Percentiles rank a stretch among this genome's conserved stretches.
These are phyloP conservation scores for Komagataella ulmi DNA, from an alignment of 805 yeast species.

Conservation along the genomic window DNA sequence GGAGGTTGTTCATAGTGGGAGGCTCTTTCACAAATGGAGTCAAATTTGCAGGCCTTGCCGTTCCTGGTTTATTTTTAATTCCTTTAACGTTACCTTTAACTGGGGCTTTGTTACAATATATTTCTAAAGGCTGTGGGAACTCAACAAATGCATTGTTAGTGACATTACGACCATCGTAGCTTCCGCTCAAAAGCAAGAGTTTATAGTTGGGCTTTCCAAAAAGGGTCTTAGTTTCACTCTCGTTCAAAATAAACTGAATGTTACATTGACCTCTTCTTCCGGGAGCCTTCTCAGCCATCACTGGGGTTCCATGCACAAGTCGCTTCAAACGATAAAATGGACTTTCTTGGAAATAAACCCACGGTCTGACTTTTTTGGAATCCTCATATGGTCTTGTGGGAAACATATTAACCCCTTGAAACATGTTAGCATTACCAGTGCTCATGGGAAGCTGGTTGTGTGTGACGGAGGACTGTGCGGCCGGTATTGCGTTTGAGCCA, in stretches of 20 bases:
- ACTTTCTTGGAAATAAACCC: conserved; percentile 35
- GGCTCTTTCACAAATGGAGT: conserved; percentile 30
- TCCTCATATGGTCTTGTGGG: not conserved
- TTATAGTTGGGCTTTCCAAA: conserved; percentile 15
- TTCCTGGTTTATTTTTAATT: conserved; percentile 61
- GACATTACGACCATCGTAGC: conserved; percentile 12
- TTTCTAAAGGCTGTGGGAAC: conserved; percentile 64
- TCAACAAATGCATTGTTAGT: conserved; percentile 25
- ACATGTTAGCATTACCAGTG: not conserved
- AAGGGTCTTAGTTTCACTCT: conserved; percentile 27
- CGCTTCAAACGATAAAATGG: conserved; percentile 42
- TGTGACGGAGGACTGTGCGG: not conserved
- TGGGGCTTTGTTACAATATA: conserved; percentile 39
- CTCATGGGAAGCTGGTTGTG: not conserved
- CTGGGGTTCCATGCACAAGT: conserved; percentile 34
- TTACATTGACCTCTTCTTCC: conserved; percentile 31
- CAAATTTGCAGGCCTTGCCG: conserved; percentile 73
- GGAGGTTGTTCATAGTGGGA: conserved; percentile 26
- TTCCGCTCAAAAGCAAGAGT: conserved; percentile 44
- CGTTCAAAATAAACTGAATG: conserved; percentile 26
- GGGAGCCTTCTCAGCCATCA: conserved; percentile 23
- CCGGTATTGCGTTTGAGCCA: not conserved
- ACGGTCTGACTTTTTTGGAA: conserved; percentile 12
- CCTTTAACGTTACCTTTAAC: conserved; percentile 55
- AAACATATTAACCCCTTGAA: not conserved